Percentiles rank a stretch among this genome's conserved stretches.
phyloP scores from a whole-genome alignment of 345 rosid genomes.

The Eutrema heterophyllum region DNA sequence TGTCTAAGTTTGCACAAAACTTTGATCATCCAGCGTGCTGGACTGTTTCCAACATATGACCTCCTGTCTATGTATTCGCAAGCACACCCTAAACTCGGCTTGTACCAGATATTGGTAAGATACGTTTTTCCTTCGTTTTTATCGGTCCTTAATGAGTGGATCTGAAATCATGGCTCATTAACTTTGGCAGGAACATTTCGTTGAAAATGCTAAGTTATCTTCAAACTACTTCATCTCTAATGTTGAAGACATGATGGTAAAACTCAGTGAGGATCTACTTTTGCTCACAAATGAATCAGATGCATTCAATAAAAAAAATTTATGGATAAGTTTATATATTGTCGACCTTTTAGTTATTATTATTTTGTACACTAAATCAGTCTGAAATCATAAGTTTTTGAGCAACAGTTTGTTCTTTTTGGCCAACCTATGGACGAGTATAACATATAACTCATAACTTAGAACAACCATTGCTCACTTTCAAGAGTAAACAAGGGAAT shows the following conservation, averaged over 20 bases:
- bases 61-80: conserved; percentile 69
- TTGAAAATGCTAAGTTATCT: conserved; percentile 79
- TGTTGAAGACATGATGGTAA: conserved; percentile 75
- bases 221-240: conserved; percentile 74
- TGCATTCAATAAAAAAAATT: too few species aligned
- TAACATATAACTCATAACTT: background rate
- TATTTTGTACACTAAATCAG: too few species aligned
- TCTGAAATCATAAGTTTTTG: too few species aligned
- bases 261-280: background rate
- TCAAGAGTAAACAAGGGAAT: background rate
- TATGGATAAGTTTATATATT: too few species aligned
- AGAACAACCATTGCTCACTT: background rate
- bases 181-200: conserved; percentile 66
- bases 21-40: conserved; percentile 60
- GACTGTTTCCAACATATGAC: conserved; percentile 80
- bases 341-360: too few species aligned
- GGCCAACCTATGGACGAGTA: too few species aligned
- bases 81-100: conserved; percentile 51
- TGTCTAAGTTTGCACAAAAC: conserved; percentile 20
- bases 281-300: background rate
- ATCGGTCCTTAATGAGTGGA: background rate
- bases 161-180: conserved; percentile 10
- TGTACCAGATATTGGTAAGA: conserved; percentile 61
- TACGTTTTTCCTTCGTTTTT: background rate
- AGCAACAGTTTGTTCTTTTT: too few species aligned